phyloP scores from a whole-genome alignment of 129 eudicot genomes.

The Gnaphalium uliginosum region DNA sequence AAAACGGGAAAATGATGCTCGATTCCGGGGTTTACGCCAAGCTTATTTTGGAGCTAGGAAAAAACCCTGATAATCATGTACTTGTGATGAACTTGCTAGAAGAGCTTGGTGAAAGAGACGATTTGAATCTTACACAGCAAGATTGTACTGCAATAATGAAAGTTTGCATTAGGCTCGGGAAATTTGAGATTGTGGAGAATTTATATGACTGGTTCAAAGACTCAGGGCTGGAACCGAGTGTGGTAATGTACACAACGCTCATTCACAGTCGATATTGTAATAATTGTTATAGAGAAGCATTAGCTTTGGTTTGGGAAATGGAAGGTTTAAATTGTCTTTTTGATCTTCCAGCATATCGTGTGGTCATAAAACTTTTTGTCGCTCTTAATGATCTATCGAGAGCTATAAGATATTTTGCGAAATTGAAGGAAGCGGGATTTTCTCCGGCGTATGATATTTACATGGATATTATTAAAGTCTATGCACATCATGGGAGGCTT shows the following conservation, averaged over 20 bases:
- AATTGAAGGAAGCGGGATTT: conserved; percentile 84
- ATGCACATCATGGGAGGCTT: conserved; percentile 61
- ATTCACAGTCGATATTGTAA: conserved; percentile 57
- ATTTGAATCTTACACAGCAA: conserved; percentile 56
- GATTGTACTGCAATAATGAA: conserved; percentile 85
- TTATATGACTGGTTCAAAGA: conserved; percentile 67
- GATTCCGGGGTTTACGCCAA: conserved; percentile 67
- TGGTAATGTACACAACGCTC: conserved; percentile 84
- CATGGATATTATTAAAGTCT: conserved; percentile 46
- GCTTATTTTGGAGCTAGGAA: conserved; percentile 66
- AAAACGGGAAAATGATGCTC: conserved; percentile 49
- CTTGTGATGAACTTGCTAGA: conserved; percentile 56
- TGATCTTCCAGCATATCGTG: conserved; percentile 89
- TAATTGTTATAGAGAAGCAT: conserved; percentile 62
- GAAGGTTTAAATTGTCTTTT: conserved; percentile 58
- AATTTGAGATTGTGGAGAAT: conserved; percentile 67
- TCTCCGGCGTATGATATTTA: conserved; percentile 72
- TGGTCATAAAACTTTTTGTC: conserved; percentile 71
- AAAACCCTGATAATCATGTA: conserved; percentile 55
- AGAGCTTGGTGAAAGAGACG: conserved; percentile 69
- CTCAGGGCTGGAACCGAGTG: conserved; percentile 53
- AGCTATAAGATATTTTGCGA: conserved; percentile 68
- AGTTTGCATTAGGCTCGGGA: conserved; percentile 61
- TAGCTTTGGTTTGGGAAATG: conserved; percentile 90
- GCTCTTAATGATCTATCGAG: conserved; percentile 76